Conservation (phyloP, 1,284 basidiomycete genomes). For the Sporisorium reilianum region DNA sequence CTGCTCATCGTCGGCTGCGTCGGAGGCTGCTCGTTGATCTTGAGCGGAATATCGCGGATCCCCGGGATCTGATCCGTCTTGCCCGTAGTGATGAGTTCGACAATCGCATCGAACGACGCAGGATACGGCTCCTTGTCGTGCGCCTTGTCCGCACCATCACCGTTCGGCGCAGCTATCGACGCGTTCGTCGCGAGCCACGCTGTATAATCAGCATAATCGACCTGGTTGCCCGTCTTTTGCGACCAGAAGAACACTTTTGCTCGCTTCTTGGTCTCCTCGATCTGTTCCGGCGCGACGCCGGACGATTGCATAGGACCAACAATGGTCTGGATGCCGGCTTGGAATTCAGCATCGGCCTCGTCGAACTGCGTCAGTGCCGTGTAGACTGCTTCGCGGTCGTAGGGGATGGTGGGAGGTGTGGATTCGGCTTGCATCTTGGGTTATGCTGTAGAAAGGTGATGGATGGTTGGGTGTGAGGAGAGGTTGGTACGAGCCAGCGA, state of each 20-base stretch:
- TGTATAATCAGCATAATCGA: slow-evolving; percentile 42
- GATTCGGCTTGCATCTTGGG: slow-evolving; percentile 18
- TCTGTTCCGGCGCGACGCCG: slow-evolving; percentile 42
- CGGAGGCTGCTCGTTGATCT: slow-evolving; percentile 62
- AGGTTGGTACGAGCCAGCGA: no score
- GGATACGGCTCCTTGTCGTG: slow-evolving; percentile 57
- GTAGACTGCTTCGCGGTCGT: slow-evolving; percentile 42
- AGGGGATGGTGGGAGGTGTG: slow-evolving; percentile 25
- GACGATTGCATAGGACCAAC: slow-evolving; percentile 45
- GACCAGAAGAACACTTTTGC: slow-evolving; percentile 56
- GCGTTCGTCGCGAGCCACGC: slow-evolving; percentile 28
- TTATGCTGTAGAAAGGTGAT: background rate
- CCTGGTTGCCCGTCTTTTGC: slow-evolving; percentile 40
- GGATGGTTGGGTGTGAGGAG: background rate
- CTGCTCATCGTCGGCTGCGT: slow-evolving; percentile 50
- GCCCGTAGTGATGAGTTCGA: slow-evolving; percentile 67
- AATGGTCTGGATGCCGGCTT: slow-evolving; percentile 56
- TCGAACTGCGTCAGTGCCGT: slow-evolving; percentile 34
- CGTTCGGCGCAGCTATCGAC: background rate
- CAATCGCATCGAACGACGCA: slow-evolving; percentile 64
- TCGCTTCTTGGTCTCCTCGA: slow-evolving; percentile 41
- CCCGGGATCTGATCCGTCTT: slow-evolving; percentile 65
- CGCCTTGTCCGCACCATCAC: background rate
- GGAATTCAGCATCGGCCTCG: slow-evolving; percentile 39
- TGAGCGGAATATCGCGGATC: slow-evolving; percentile 64